Conservation (phyloP, 2,329 filamentous ascomycete species). For the Orbilia brochopaga region DNA sequence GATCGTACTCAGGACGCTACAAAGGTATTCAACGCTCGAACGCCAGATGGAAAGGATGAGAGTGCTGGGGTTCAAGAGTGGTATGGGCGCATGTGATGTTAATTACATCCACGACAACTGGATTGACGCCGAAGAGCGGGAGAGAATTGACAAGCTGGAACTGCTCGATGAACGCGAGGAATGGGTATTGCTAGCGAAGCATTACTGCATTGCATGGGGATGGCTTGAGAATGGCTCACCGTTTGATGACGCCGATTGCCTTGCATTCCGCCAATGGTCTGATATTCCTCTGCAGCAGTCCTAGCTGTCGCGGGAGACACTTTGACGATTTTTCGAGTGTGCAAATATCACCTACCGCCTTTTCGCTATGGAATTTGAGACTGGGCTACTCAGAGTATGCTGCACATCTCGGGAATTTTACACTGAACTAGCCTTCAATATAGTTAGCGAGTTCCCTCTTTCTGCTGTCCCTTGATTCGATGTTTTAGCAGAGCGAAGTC, state of each 20-base stretch:
- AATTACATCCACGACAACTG: constrained; percentile 39
- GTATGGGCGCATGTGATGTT: constrained; percentile 43
- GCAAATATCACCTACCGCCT: too few relatives aligned
- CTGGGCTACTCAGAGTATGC: too few relatives aligned
- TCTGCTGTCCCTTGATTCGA: not conserved
- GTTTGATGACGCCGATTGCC: not conserved
- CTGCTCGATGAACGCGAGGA: constrained; percentile 96
- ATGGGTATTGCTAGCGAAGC: constrained; percentile 81
- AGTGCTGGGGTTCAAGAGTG: constrained; percentile 66
- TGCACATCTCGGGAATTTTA: too few relatives aligned
- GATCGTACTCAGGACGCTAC: constrained; percentile 83
- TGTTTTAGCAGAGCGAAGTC: not conserved
- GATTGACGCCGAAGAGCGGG: constrained; percentile 72
- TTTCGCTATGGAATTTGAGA: too few relatives aligned
- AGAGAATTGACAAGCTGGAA: constrained; percentile 77
- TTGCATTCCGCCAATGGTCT: constrained; percentile 27
- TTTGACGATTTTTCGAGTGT: not conserved
- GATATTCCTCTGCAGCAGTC: constrained; percentile 20
- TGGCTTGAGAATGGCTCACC: constrained; percentile 65
- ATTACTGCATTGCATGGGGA: constrained; percentile 91
- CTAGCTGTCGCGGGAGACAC: not conserved
- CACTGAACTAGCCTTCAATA: too few relatives aligned
- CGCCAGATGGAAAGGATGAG: constrained; percentile 73
- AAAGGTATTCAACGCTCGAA: constrained; percentile 70
- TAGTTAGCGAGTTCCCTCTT: too few relatives aligned